Base-by-base conservation (phyloP, 179 eudicot genomes). In the Vitellaria paradoxa region DNA sequence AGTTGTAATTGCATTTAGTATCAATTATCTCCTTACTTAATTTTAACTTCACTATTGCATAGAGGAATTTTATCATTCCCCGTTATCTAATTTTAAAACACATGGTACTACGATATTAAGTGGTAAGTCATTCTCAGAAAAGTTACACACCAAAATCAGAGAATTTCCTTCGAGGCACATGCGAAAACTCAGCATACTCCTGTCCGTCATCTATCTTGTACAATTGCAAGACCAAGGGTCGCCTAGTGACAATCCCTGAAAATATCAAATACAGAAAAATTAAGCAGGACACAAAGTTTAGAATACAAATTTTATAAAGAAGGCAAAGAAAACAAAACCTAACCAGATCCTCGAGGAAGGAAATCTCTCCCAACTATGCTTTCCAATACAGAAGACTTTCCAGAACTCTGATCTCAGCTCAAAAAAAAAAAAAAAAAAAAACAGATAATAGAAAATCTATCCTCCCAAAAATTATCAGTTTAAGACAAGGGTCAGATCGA, bases 261-360 rank as follows among this genome's bases (percentile, higher is more conserved):
- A 55, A 66, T 8, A 30, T 1, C 70, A 11, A 37, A 15, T 14
- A 56, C 11, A 20, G 24, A 17, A 8, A 0, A 55, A 46, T 46
- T 20, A 40, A 20, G 26, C 9, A 57, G 15, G 62, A 45, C 9
- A 45, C 20, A 1, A 62, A 52, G 15, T 52, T 9, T 9, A 68
- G 9, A n/a, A 70, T 3, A 59, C 11, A 8, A 23, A 56, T 30
- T 42, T 46, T 4, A 10, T 17, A 72, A 77, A 3, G 4, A 14
- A 46, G 70, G 12, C 4, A 56, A 46, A 57, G 21, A 15, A 14
- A 62, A 60, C 11, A 56, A 65, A 65, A 77, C 70, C 84, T 66
- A 68, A 93, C 97, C 99, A 45, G 98, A 95, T 85, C 99, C 99
- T 84, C 98, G 84, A 64, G 99, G 99, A 79, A 95, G 98, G 79